These are phyloP conservation scores for Eucalyptus paniculata DNA, from an alignment of 345 rosid genomes.

Conservation along the genomic window DNA sequence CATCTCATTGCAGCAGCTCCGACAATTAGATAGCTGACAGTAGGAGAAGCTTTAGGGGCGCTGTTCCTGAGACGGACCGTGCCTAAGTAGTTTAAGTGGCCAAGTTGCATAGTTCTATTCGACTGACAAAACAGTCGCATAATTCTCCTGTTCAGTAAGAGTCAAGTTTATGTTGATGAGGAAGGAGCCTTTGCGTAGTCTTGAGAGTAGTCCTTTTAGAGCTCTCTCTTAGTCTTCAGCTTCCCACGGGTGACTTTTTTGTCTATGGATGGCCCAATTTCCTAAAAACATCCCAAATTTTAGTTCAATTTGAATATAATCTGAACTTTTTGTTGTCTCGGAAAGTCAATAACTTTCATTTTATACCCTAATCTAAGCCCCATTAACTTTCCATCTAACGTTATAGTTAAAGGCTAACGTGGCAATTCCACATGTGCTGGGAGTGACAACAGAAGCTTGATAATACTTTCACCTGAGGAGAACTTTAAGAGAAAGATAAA, in stretches of 20 bases:
- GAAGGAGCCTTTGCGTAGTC: background rate
- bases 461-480: background rate
- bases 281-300: background rate
- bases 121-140: rapidly evolving
- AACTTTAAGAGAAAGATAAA: background rate
- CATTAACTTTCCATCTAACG: background rate
- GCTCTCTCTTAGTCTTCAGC: background rate
- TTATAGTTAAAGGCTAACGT: background rate
- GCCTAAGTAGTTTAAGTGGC: background rate
- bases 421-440: background rate
- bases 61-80: rapidly evolving
- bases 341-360: no score
- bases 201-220: background rate
- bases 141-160: background rate
- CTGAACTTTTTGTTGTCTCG: background rate
- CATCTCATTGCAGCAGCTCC: background rate
- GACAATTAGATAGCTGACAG: background rate
- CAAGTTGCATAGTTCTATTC: background rate
- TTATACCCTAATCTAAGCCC: background rate
- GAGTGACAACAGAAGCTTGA: background rate
- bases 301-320: background rate
- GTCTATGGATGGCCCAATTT: background rate
- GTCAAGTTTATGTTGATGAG: background rate
- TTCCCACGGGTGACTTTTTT: background rate
- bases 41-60: background rate